Conservation (phyloP, 495 filamentous ascomycete genomes). For the Echria macrotheca region DNA sequence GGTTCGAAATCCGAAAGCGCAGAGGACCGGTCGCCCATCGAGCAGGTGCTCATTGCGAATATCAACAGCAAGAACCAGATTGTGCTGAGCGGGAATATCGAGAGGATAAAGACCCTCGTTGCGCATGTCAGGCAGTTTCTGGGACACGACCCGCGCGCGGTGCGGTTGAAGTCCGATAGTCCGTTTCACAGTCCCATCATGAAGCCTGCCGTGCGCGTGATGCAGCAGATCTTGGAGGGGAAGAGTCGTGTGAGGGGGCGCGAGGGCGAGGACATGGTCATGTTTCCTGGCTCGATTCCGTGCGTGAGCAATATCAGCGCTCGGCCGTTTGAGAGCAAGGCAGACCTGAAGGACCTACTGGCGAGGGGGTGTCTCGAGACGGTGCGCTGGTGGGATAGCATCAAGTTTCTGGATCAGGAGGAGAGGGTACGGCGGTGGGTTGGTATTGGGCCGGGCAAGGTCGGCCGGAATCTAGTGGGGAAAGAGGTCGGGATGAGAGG, state of each 20-base stretch:
- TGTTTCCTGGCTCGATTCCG: conserved; percentile 66
- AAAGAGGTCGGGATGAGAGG: conserved; percentile 88
- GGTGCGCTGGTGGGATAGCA: conserved; percentile 88
- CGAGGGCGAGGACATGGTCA: conserved; percentile 50
- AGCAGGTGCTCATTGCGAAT: conserved; percentile 89
- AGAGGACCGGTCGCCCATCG: conserved; percentile 61
- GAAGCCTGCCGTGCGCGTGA: conserved; percentile 70
- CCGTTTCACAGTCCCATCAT: conserved; percentile 94
- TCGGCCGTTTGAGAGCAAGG: conserved; percentile 64
- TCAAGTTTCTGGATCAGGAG: conserved; percentile 84
- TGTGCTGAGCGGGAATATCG: conserved; percentile 83
- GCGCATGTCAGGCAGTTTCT: conserved; percentile 87
- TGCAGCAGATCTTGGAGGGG: conserved; percentile 57
- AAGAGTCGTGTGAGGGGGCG: conserved; percentile 43
- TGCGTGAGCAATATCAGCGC: conserved; percentile 85
- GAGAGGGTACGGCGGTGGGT: conserved; percentile 81
- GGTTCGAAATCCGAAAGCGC: conserved; percentile 62
- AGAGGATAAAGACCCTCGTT: conserved; percentile 76
- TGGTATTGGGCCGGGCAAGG: conserved; percentile 91
- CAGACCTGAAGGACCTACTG: conserved; percentile 68
- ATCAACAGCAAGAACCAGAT: conserved; percentile 96
- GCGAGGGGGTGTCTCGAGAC: conserved; percentile 80
- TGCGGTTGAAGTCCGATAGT: conserved; percentile 79
- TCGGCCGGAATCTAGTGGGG: conserved; percentile 87
- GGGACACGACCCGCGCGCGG: conserved; percentile 86